Percentiles rank a stretch among this genome's conserved stretches.
Conservation (phyloP, 768 basidiomycete genomes). For the Cystoderma amianthinum region DNA sequence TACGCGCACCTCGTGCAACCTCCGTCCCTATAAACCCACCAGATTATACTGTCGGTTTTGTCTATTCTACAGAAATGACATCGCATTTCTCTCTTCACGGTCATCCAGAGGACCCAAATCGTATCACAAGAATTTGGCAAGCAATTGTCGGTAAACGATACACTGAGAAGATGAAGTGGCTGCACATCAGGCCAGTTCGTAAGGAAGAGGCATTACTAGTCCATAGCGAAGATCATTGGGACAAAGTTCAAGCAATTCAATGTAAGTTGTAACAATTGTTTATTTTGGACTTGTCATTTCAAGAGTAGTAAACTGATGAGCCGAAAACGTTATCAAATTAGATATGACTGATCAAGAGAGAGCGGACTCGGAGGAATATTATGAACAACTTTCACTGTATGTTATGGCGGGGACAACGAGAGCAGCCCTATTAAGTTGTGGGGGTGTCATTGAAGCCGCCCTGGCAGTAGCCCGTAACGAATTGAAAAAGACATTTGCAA, state of each 20-base stretch:
- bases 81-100: conserved; percentile 61
- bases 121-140: conserved; percentile 73
- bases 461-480: conserved; percentile 76
- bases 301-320: conserved; percentile 1
- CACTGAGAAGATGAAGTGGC: conserved; percentile 64
- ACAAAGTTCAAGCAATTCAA: conserved; percentile 78
- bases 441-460: conserved; percentile 89
- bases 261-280: conserved; percentile 39
- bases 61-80: conserved; percentile 86
- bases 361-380: conserved; percentile 70
- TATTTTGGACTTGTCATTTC: conserved; percentile 4
- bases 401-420: conserved; percentile 80
- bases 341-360: conserved; percentile 75
- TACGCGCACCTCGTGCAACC: conserved; percentile 26
- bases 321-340: conserved; percentile 19
- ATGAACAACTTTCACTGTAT: conserved; percentile 90
- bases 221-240: conserved; percentile 89
- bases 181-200: conserved; percentile 69
- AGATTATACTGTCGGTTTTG: conserved; percentile 64
- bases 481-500: conserved; percentile 85
- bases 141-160: conserved; percentile 54
- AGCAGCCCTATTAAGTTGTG: conserved; percentile 84
- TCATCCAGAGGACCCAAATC: conserved; percentile 71
- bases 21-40: conserved; percentile 33
- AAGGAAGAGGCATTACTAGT: conserved; percentile 82